These are phyloP conservation scores for Sindora glabra DNA, from an alignment of 306 rosid genomes.

Conservation along the genomic window DNA sequence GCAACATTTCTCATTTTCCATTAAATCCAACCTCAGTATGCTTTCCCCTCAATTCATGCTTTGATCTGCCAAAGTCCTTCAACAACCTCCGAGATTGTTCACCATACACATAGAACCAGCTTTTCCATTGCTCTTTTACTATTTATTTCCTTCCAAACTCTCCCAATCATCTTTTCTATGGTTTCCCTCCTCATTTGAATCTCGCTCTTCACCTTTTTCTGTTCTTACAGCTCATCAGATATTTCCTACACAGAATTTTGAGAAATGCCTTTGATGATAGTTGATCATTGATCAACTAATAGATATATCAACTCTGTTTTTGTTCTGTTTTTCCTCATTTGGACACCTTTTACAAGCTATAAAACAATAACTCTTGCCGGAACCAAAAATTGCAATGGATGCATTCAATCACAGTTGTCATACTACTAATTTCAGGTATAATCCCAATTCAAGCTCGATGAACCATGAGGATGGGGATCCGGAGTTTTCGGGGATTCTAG, in stretches of 20 bases:
- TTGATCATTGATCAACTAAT: constrained; percentile 9
- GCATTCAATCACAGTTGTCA: constrained; percentile 46
- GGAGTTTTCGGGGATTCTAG: constrained; percentile 61
- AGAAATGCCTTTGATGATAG: neutral
- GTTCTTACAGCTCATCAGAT: neutral
- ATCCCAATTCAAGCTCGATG: constrained; percentile 31
- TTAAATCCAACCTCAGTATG: neutral
- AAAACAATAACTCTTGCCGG: neutral
- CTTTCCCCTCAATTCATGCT: constrained; percentile 21
- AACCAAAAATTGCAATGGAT: constrained; percentile 38
- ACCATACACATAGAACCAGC: neutral
- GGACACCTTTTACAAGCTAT: neutral
- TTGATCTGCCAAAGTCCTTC: constrained; percentile 8
- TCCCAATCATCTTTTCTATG: neutral
- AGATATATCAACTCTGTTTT: constrained; percentile 5
- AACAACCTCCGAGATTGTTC: neutral
- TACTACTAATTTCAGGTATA: constrained; percentile 46
- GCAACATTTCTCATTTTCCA: constrained; percentile 7
- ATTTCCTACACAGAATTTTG: neutral
- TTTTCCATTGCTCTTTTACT: neutral
- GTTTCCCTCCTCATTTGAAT: neutral
- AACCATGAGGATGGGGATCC: constrained; percentile 25
- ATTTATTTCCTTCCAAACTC: constrained; percentile 1
- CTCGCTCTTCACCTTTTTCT: neutral
- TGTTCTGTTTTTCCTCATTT: neutral